phyloP scores from a whole-genome alignment of 2,329 filamentous ascomycete genomes.

The Arthrobotrys conoides region DNA sequence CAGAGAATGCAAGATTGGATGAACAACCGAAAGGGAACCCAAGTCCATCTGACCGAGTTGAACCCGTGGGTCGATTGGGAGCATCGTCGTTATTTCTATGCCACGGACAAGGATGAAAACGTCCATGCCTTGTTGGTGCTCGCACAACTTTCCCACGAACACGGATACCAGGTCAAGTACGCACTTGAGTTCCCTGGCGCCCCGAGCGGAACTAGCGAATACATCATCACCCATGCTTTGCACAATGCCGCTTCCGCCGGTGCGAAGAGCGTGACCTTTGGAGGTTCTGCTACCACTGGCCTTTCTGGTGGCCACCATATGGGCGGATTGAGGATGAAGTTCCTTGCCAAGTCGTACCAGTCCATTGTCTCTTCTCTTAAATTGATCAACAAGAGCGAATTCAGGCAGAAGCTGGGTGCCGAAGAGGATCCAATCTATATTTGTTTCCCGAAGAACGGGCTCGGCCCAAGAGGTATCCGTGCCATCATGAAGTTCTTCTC shows the following conservation, averaged over 20 bases:
- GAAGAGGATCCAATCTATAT: slow-evolving; percentile 88
- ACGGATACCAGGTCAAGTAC: slow-evolving; percentile 96
- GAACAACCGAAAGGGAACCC: slow-evolving; percentile 81
- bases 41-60: slow-evolving; percentile 92
- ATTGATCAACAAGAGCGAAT: slow-evolving; percentile 86
- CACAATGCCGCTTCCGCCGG: slow-evolving; percentile 74
- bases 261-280: slow-evolving; percentile 82
- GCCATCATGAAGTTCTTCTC: slow-evolving; percentile 83
- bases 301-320: slow-evolving; percentile 86
- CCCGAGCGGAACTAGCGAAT: slow-evolving; percentile 89
- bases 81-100: slow-evolving; percentile 88
- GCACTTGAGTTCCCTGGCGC: slow-evolving; percentile 91
- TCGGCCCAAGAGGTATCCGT: slow-evolving; percentile 84
- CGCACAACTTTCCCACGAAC: slow-evolving; percentile 81
- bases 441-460: slow-evolving; percentile 87
- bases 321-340: slow-evolving; percentile 82
- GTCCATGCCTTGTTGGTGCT: slow-evolving; percentile 85
- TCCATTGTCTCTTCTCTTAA: slow-evolving; percentile 85
- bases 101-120: slow-evolving; percentile 79
- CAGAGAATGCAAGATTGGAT: slow-evolving; percentile 84
- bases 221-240: slow-evolving; percentile 81
- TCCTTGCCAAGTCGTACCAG: slow-evolving; percentile 85
- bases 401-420: slow-evolving; percentile 90
- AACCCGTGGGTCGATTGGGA: slow-evolving; percentile 86
- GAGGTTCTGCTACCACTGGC: slow-evolving; percentile 81